Evolutionary conservation across 2,329 filamentous ascomycete species (phyloP).

Genomic region (Cercospora brassicicola): DNA sequence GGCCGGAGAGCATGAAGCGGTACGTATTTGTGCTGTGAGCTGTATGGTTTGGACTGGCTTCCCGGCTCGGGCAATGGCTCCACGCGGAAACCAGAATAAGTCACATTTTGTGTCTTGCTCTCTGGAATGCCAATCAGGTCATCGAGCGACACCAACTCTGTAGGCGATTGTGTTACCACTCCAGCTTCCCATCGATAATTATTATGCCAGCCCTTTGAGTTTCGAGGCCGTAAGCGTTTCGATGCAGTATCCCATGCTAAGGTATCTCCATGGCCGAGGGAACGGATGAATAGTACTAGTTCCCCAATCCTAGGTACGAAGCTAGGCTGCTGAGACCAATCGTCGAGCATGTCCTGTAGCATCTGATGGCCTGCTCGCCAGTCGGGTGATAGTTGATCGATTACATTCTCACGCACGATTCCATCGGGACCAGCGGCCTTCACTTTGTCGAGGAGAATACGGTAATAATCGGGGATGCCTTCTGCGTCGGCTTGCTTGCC

Average conservation of each 20-base stretch:
- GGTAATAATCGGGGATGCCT: constrained; percentile 56
- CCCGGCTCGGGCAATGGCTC: constrained; percentile 57
- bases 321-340: constrained; percentile 47
- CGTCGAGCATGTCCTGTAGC: constrained; percentile 46
- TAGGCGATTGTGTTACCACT: constrained; percentile 54
- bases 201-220: constrained; percentile 18
- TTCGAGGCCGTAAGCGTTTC: constrained; percentile 27
- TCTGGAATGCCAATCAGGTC: constrained; percentile 48
- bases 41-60: constrained; percentile 50
- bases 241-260: constrained; percentile 36
- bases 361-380: constrained; percentile 55
- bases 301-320: constrained; percentile 59
- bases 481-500: constrained; percentile 48
- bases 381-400: constrained; percentile 55
- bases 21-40: constrained; percentile 58
- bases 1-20: constrained; percentile 56
- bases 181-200: constrained; percentile 59
- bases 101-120: constrained; percentile 47
- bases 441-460: constrained; percentile 52
- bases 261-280: constrained; percentile 34
- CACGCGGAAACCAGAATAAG: constrained; percentile 57
- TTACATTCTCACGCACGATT: constrained; percentile 48
- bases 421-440: constrained; percentile 39
- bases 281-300: constrained; percentile 55
- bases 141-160: constrained; percentile 45